Conservation (phyloP, 768 basidiomycete species). For the Kwoniella dendrophila region DNA sequence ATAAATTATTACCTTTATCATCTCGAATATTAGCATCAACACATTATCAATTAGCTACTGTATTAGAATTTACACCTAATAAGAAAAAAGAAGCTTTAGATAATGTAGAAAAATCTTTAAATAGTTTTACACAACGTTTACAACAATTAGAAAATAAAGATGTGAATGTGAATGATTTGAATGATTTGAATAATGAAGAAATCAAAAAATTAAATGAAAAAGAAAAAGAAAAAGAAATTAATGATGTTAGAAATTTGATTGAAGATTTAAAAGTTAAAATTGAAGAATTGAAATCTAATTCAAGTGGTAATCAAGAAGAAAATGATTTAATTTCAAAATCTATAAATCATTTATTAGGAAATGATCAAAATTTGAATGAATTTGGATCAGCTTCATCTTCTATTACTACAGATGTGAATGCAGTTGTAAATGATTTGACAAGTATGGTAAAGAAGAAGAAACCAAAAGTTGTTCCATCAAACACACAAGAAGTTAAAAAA, state of each 20-base stretch:
- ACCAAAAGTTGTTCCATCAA: constrained; percentile 55
- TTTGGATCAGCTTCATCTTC: neutral
- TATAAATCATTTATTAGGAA: constrained; percentile 52
- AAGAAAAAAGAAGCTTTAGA: constrained; percentile 76
- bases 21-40: constrained; percentile 91
- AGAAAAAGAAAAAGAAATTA: constrained; percentile 77
- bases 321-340: constrained; percentile 49
- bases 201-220: constrained; percentile 58
- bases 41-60: constrained; percentile 91
- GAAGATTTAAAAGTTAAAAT: constrained; percentile 88
- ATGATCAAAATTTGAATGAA: constrained; percentile 10
- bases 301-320: constrained; percentile 61
- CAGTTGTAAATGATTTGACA: constrained; percentile 77
- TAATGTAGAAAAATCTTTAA: constrained; percentile 77
- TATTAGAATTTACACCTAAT: constrained; percentile 84
- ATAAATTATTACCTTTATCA: constrained; percentile 73
- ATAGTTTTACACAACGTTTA: constrained; percentile 70
- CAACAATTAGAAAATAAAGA: constrained; percentile 55
- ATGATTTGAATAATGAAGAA: constrained; percentile 29
- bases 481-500: neutral
- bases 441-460: constrained; percentile 88
- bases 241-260: constrained; percentile 73
- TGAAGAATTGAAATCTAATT: constrained; percentile 79
- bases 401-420: constrained; percentile 20
- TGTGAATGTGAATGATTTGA: neutral